A percentile compares a stretch with the other conserved stretches of the same genome.
Conservation (phyloP, 2,329 filamentous ascomycete species). For the Aspergillus neotritici region DNA sequence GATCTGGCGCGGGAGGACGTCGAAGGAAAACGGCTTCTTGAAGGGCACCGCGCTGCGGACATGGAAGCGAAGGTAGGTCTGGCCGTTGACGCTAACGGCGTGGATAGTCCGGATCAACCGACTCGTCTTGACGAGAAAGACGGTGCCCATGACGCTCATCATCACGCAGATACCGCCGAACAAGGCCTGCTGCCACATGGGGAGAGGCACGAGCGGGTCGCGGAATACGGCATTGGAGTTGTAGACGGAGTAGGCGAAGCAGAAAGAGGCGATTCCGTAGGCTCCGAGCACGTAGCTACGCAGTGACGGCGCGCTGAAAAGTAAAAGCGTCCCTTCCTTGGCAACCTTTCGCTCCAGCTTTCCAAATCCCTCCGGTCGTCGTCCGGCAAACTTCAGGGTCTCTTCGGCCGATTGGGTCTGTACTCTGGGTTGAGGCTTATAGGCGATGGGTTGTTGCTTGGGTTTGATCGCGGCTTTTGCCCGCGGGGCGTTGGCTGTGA, state of each 20-base stretch:
- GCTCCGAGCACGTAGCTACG: constrained; percentile 57
- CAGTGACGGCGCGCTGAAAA: constrained; percentile 63
- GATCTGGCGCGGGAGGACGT: constrained; percentile 30
- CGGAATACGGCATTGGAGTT: constrained; percentile 49
- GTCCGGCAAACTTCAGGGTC: constrained; percentile 21
- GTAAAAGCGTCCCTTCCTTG: constrained; percentile 50
- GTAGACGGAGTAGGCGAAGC: constrained; percentile 47
- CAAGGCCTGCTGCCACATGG: constrained; percentile 53
- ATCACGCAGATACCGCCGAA: constrained; percentile 55
- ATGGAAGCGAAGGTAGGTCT: constrained; percentile 30
- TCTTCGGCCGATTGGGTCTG: constrained; percentile 9
- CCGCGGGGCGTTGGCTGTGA: constrained; percentile 24
- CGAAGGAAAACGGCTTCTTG: constrained; percentile 30
- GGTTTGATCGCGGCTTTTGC: constrained; percentile 17
- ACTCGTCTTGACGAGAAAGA: constrained; percentile 54
- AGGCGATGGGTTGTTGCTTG: constrained; percentile 8
- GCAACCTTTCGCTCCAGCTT: constrained; percentile 48
- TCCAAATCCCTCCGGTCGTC: constrained; percentile 44
- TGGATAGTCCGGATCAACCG: constrained; percentile 56
- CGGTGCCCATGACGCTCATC: constrained; percentile 56
- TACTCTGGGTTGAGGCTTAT: constrained; percentile 11
- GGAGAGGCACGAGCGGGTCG: constrained; percentile 48
- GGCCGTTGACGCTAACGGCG: constrained; percentile 39
- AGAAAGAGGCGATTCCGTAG: constrained; percentile 52
- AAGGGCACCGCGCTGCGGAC: constrained; percentile 37